Percentiles rank a stretch among this genome's conserved stretches.
Evolutionary conservation across 1,139 yeast genomes (phyloP).

Genomic region (Wickerhamomyces sp.): DNA sequence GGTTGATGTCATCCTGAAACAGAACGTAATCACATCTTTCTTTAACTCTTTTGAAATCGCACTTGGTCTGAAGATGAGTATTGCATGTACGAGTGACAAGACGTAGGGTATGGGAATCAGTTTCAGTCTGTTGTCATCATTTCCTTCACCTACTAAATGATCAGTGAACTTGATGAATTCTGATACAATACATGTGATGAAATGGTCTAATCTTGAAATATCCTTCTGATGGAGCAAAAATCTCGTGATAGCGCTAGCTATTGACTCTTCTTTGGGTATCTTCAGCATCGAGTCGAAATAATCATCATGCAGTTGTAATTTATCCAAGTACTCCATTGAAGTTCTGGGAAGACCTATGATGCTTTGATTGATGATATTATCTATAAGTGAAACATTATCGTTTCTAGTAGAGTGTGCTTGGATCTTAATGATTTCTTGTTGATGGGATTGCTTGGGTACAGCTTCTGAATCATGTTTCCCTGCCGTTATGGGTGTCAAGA

Average conservation of each 20-base stretch:
- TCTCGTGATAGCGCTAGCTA: slow-evolving; percentile 20
- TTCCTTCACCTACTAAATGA: slow-evolving; percentile 3
- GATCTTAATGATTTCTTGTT: slow-evolving; percentile 3
- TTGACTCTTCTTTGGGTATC: slow-evolving; percentile 26
- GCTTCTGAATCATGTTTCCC: not conserved
- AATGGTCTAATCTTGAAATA: slow-evolving; percentile 14
- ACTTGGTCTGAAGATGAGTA: slow-evolving; percentile 17
- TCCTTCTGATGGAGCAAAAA: slow-evolving; percentile 11
- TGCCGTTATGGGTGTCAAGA: not conserved
- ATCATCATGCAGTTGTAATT: slow-evolving; percentile 37
- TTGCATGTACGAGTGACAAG: slow-evolving; percentile 16
- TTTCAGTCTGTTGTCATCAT: slow-evolving; percentile 1
- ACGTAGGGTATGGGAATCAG: slow-evolving; percentile 20
- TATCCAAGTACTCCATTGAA: slow-evolving; percentile 44
- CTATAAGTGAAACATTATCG: slow-evolving; percentile 37
- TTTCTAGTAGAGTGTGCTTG: slow-evolving; percentile 20
- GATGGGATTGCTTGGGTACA: not conserved
- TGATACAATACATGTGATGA: slow-evolving; percentile 7
- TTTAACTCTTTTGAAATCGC: slow-evolving; percentile 13
- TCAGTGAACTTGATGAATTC: slow-evolving; percentile 4
- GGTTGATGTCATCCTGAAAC: not conserved
- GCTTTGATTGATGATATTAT: slow-evolving; percentile 30
- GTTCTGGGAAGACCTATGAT: slow-evolving; percentile 47
- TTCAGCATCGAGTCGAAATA: slow-evolving; percentile 29
- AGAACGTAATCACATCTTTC: slow-evolving; percentile 1